Evolutionary conservation across 2,329 filamentous ascomycete species (phyloP), one percentile per base, ranked within the genome.

Genomic region (Penicillium glabrum): DNA sequence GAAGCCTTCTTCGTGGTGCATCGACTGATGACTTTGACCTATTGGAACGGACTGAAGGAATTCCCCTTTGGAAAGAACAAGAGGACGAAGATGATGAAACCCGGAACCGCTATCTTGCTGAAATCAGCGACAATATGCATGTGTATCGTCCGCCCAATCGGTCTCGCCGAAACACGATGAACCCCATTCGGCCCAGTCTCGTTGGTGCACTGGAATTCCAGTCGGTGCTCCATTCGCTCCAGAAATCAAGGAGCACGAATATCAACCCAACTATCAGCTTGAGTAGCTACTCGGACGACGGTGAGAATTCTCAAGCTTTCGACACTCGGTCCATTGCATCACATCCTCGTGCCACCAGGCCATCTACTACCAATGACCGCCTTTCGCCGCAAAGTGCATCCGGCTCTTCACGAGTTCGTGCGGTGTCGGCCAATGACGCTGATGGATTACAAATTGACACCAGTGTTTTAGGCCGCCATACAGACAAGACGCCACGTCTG

Each of bases 171-270:
- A 91, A 82, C 46, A 86, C 91, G 2, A 83, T 93, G 59, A 93
- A 88, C 7, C 89, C 92, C 0, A 97, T 99, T 60, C 84, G 95
- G 44, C 93, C 95, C 1, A 98, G 95, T 78, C 79, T 99, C 46
- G 89, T 99, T 3, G 95, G 95, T 44, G 95, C 91, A 9, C 80
- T 99, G 56, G 95, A 99, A 75, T 99, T 99, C 67, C 85, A 93
- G 65, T 93, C 93, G 2, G 89, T 96, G 3, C 79, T 99, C 46
- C 89, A 90, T n/a, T 92, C 92, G 3, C 77, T 99, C 55, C 88
- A 96, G 67, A 89, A 87, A 62, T 90, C 91, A 54, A 86, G 90
- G 68, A 95, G 91, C 61, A 84, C 90, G 26, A 86, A 87, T 65
- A 83, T 58, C 26, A 60, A 89, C 19, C 84, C 86, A 44, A 84